Evolutionary conservation across 805 yeast genomes (phyloP).

Genomic region (Pichia pseudocactophila): DNA sequence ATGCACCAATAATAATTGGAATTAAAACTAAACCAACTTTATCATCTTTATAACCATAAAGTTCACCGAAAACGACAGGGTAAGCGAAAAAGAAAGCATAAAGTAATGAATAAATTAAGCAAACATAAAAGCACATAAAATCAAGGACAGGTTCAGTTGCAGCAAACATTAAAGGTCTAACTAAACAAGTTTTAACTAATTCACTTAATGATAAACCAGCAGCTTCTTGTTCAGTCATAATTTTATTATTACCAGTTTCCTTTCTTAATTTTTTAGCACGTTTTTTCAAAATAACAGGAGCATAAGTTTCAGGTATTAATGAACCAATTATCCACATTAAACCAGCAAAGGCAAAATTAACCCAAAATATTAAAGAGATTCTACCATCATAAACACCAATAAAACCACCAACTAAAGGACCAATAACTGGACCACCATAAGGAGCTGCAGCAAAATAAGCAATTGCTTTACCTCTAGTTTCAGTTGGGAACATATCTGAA

Average conservation of each 20-base stretch:
- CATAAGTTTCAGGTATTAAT: slow-evolving; percentile 81
- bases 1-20: slow-evolving; percentile 85
- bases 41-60: slow-evolving; percentile 73
- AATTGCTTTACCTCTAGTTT: slow-evolving; percentile 79
- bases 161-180: slow-evolving; percentile 72
- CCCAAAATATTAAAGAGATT: slow-evolving; percentile 75
- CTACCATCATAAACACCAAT: slow-evolving; percentile 62
- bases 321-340: slow-evolving; percentile 61
- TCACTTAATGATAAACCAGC: slow-evolving; percentile 62
- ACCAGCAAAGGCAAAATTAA: slow-evolving; percentile 88
- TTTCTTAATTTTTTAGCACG: slow-evolving; percentile 61
- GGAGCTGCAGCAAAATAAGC: slow-evolving; percentile 90
- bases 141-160: slow-evolving; percentile 79
- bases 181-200: slow-evolving; percentile 59
- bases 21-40: slow-evolving; percentile 79
- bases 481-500: slow-evolving; percentile 79
- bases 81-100: slow-evolving; percentile 94
- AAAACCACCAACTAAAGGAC: slow-evolving; percentile 84
- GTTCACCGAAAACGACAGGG: slow-evolving; percentile 75
- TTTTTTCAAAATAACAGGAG: slow-evolving; percentile 66
- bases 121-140: slow-evolving; percentile 76
- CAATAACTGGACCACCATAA: slow-evolving; percentile 86
- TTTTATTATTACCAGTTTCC: slow-evolving; percentile 72
- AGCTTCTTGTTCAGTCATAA: slow-evolving; percentile 91
- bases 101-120: slow-evolving; percentile 79